Conservation (phyloP, 495 filamentous ascomycete species). For the Aspergillus saccharolyticus region DNA sequence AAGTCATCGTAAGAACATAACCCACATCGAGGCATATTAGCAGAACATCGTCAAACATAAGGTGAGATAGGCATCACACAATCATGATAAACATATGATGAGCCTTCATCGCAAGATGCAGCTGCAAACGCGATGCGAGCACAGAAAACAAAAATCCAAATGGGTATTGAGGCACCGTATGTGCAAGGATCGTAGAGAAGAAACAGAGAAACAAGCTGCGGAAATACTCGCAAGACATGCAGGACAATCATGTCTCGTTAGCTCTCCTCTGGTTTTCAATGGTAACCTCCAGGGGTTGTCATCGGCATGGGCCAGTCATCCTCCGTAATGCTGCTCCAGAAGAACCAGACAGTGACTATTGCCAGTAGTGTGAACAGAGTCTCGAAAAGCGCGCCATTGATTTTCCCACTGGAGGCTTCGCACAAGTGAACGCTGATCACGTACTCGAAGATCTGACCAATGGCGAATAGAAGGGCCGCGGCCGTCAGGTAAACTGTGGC, state of each 20-base stretch:
- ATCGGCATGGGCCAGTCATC: constrained; percentile 88
- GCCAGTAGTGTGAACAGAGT: constrained; percentile 85
- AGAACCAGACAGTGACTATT: constrained; percentile 80
- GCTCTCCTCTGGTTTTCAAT: constrained; percentile 24
- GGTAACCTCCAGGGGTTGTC: constrained; percentile 38
- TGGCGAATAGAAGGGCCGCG: constrained; percentile 76
- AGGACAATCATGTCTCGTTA: not conserved
- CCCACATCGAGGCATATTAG: constrained; percentile 11
- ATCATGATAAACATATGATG: constrained; percentile 1
- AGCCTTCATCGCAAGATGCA: not conserved
- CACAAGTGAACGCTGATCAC: constrained; percentile 89
- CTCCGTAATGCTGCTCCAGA: constrained; percentile 99
- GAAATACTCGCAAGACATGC: not conserved
- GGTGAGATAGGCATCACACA: not conserved
- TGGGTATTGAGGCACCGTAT: not conserved
- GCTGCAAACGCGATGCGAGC: not conserved
- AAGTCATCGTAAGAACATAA: constrained; percentile 10
- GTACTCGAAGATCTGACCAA: constrained; percentile 94
- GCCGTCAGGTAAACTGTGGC: constrained; percentile 63
- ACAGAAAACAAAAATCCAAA: not conserved
- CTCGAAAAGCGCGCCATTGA: constrained; percentile 90
- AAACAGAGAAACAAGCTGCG: not conserved
- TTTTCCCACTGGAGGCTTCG: constrained; percentile 70
- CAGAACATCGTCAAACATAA: constrained; percentile 16
- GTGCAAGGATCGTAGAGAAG: constrained; percentile 7